Evolutionary conservation across 257 asterid species (phyloP).

Genomic region (Echium plantagineum): DNA sequence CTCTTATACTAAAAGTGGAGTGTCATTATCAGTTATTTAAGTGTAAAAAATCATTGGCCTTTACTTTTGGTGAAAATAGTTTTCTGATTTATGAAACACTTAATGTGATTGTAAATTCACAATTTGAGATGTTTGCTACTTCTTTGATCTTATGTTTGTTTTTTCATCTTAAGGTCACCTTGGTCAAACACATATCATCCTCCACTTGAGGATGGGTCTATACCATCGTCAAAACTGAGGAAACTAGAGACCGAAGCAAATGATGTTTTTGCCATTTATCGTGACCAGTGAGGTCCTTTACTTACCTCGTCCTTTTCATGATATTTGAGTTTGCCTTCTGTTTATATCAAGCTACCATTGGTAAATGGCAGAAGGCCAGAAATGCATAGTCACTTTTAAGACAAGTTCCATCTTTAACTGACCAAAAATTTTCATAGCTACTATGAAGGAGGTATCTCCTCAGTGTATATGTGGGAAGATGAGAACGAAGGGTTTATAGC

Average conservation of each 20-base stretch:
- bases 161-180: constrained; percentile 57
- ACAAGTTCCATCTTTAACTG: constrained; percentile 25
- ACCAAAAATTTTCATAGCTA: constrained; percentile 60
- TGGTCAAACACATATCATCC: constrained; percentile 95
- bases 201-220: constrained; percentile 67
- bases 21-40: too few species aligned
- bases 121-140: neutral
- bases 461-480: constrained; percentile 91
- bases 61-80: neutral
- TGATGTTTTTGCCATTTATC: constrained; percentile 78
- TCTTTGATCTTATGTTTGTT: constrained; percentile 5
- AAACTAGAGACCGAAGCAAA: constrained; percentile 96
- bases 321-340: neutral
- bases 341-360: neutral
- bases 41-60: too few species aligned
- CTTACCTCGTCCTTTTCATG: constrained; percentile 44
- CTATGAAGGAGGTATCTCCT: constrained; percentile 95
- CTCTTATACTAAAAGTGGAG: too few species aligned
- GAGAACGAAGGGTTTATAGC: constrained; percentile 81
- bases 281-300: constrained; percentile 99
- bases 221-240: constrained; percentile 78
- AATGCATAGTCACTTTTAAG: constrained; percentile 13
- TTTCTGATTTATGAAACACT: neutral
- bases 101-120: neutral
- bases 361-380: neutral